Base-by-base conservation (phyloP, 2,329 filamentous ascomycete genomes). In the Fusarium chuoi region DNA sequence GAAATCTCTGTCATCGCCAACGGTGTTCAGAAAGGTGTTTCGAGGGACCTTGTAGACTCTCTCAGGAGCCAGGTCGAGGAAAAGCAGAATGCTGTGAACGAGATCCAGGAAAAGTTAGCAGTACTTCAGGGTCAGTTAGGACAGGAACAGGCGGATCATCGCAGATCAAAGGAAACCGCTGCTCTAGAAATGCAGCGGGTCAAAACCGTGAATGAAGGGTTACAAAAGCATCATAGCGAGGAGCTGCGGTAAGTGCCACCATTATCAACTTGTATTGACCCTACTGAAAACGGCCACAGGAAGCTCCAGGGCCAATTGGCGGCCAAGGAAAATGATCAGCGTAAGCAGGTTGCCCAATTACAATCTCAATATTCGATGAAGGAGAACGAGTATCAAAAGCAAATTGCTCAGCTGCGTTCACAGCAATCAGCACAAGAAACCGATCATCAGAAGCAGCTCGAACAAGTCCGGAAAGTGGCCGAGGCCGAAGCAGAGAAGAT, bases 1-100 rank as follows among this genome's bases (percentile, higher is more conserved):
- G 96, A 99, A 80, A 91, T 97, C 33, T 92, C 94, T 0, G 89
- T 96, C 17, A 87, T 95, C 64, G 88, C 91, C 48, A 94, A 95
- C 79, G 94, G 93, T 1, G 85, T 95, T 17, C 92, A 96, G 75
- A 95, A 96, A 78, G 96, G 96, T 8, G 93, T 99, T 42, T 98
- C 97, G n/a, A 90, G 96, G 45, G 94, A 98, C 78, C 85, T 98
- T 42, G 93, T 99, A 7, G 96, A 99, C 81, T 92, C 93, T 3
- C 85, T 99, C 38, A 91, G 94, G 56, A 87, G 87, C 9, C 92
- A 98, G 79, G 82, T 97, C 2, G 91, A 93, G 68, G 92, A 96
- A 68, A 94, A 92, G 71, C 91, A 90, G 28, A 82, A 82, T 38
- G 80, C 83, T 4, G 77, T 91, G 33, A 83, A 88, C 68, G 85